Percentiles rank a stretch among this genome's conserved stretches.
phyloP scores from a whole-genome alignment of 306 rosid species.

The Glycyrrhiza uralensis region DNA sequence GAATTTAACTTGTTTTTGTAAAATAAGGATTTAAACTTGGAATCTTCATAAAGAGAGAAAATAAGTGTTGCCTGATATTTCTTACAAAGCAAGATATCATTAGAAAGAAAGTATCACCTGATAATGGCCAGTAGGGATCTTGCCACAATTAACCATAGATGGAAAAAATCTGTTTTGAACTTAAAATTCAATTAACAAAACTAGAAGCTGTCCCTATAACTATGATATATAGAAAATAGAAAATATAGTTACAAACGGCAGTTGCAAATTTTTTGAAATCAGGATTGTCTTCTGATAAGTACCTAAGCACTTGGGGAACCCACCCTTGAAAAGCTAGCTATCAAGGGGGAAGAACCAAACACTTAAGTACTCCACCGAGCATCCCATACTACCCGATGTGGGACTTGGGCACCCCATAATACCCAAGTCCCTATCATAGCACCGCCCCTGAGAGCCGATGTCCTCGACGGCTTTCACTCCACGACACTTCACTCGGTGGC shows the following conservation, averaged over 20 bases:
- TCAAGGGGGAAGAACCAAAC: too few species aligned
- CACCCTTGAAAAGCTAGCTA: too few species aligned
- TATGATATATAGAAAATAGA: neutral
- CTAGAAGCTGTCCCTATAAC: neutral
- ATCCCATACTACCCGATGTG: too few species aligned
- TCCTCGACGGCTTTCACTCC: too few species aligned
- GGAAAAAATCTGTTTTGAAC: neutral
- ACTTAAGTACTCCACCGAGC: too few species aligned
- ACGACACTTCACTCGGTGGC: too few species aligned
- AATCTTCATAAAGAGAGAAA: neutral
- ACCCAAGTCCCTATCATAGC: too few species aligned
- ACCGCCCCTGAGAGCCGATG: too few species aligned
- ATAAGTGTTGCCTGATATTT: neutral
- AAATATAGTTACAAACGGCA: neutral
- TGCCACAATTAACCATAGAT: neutral
- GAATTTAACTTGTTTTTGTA: neutral
- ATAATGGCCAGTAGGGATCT: neutral
- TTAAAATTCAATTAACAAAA: neutral
- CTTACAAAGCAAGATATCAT: neutral
- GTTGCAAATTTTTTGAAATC: neutral
- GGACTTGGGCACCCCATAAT: too few species aligned
- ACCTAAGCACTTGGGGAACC: too few species aligned
- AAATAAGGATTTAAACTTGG: neutral
- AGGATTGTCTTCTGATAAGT: too few species aligned
- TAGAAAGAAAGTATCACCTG: neutral